A percentile compares a stretch with the other conserved stretches of the same genome.
These are phyloP conservation scores for Trifolium pratense DNA, from an alignment of 306 rosid species.

Conservation along the genomic window DNA sequence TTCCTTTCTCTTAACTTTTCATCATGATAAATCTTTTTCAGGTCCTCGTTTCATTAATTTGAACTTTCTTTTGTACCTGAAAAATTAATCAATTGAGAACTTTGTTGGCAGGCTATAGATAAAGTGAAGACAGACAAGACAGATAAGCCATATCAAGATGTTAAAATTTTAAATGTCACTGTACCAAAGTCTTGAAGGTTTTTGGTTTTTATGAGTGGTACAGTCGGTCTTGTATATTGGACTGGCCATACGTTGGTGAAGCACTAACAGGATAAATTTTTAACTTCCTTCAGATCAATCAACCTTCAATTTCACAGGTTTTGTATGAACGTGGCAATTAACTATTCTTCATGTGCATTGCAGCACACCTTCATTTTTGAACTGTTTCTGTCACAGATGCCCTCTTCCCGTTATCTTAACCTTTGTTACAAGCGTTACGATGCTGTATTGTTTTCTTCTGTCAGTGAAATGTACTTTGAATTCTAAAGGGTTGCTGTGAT, in stretches of 20 bases:
- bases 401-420: constrained; percentile 20
- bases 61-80: background rate
- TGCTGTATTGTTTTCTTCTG: constrained; percentile 4
- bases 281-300: constrained; percentile 2
- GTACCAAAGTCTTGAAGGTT: constrained; percentile 82
- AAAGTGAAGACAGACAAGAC: constrained; percentile 89
- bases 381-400: background rate
- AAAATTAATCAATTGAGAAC: constrained; percentile 28
- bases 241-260: constrained; percentile 20
- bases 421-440: background rate
- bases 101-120: constrained; percentile 75
- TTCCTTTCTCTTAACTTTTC: constrained; percentile 7
- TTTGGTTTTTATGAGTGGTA: constrained; percentile 15
- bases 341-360: background rate
- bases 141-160: constrained; percentile 92
- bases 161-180: constrained; percentile 88
- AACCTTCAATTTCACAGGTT: constrained; percentile 21
- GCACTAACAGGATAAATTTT: constrained; percentile 12
- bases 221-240: background rate
- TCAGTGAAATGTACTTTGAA: constrained; percentile 15
- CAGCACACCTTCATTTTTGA: constrained; percentile 10
- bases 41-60: constrained; percentile 5
- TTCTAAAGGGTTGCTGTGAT: constrained; percentile 19
- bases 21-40: background rate
- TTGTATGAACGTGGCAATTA: background rate